phyloP scores from a whole-genome alignment of 768 basidiomycete species.

The Cantharellus cinnabarinus region DNA sequence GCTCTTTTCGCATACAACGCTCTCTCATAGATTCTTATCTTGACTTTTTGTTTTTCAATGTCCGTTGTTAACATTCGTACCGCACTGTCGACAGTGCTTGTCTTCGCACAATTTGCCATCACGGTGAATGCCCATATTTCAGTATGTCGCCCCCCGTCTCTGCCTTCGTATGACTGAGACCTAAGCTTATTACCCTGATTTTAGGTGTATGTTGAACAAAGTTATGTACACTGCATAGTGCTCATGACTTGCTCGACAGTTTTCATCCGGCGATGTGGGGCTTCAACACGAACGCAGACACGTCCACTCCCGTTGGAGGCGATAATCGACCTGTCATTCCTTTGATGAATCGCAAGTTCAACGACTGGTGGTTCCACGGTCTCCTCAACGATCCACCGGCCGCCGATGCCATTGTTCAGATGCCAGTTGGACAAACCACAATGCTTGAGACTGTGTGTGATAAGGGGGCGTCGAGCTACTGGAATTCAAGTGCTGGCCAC shows the following conservation, averaged over 20 bases:
- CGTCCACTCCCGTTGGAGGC: constrained; percentile 17
- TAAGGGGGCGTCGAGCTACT: constrained; percentile 41
- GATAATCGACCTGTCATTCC: constrained; percentile 41
- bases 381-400: constrained; percentile 1
- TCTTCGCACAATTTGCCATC: no score
- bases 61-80: no score
- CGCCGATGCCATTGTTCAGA: not conserved
- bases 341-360: constrained; percentile 20
- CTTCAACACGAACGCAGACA: constrained; percentile 35
- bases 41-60: no score
- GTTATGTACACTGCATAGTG: no score
- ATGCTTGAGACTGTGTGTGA: constrained; percentile 31
- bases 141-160: no score
- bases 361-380: constrained; percentile 17
- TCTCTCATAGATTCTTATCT: no score
- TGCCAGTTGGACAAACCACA: not conserved
- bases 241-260: not conserved
- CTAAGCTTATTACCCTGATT: no score
- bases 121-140: no score
- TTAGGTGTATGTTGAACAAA: no score
- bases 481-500: constrained; percentile 9
- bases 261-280: constrained; percentile 43
- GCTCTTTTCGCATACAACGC: no score
- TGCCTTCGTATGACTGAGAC: no score
- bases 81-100: no score